Evolutionary conservation across 148 eudicot species (phyloP), one percentile per base, ranked within the genome.

Genomic region (Camellia granthamiana): DNA sequence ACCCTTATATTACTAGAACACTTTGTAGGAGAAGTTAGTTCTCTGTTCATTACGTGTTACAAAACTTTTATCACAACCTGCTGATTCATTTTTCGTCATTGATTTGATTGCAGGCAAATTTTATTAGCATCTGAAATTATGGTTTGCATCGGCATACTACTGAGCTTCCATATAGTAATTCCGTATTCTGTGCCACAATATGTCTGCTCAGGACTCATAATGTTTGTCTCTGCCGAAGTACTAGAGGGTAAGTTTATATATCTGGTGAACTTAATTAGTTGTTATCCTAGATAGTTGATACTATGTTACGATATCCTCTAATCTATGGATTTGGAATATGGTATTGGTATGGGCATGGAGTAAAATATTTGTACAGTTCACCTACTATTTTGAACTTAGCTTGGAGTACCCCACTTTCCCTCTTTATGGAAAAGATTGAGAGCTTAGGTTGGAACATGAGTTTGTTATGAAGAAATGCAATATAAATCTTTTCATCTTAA

Each of bases 201-300:
- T 77, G 97, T 93, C 74, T 43, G 81, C 61, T 93, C 97, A 2
- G 97, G 97, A 19, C 89, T 93, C 65, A 81, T 93, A 75, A 82
- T 93, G 94, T 93, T 93, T 56, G 97, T 93, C 43, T 83, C 87
- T 60, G 93, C 94, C 77, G 97, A 93, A 89, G 97, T 92, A 77
- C 88, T 93, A 66, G 97, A 93, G 88, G 97, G 97, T 93, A 90
- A 79, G 81, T 79, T 62, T 81, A 43, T 59, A 12, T 18, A 49
- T 8, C 47, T 47, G 47, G 18, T 23, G 47, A 55, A 42, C 52
- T 69, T 16, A 41, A 15, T 43, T 54, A 16, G 15, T 68, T 61
- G 52, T 49, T 49, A 4, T 49, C 52, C 52, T 49, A 2, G 52
- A 49, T 7, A 49, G 7, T 5, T 49, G 52, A 49, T 49, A 7